Conservation (phyloP, 2,329 filamentous ascomycete genomes). For the Pseudocercospora cruenta region DNA sequence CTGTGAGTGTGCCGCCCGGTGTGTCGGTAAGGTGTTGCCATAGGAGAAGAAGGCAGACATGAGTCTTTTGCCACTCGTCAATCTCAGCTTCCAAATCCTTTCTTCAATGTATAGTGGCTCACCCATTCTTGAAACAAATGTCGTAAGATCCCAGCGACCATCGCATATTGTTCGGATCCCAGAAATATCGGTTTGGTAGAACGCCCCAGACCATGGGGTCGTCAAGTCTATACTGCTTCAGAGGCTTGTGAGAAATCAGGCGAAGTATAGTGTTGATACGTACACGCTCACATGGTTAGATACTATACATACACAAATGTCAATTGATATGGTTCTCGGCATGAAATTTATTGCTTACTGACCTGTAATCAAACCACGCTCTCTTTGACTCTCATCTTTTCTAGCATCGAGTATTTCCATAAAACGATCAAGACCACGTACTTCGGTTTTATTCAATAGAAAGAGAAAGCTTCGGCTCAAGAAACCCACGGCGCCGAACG, state of each 20-base stretch:
- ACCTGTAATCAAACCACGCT: constrained; percentile 84
- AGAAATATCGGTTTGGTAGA: constrained; percentile 73
- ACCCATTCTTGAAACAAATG: constrained; percentile 91
- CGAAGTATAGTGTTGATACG: constrained; percentile 49
- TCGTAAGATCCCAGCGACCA: constrained; percentile 94
- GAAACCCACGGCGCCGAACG: constrained; percentile 73
- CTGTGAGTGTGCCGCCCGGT: constrained; percentile 76
- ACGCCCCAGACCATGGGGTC: constrained; percentile 94
- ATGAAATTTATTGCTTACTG: constrained; percentile 31
- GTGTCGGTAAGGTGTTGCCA: constrained; percentile 88
- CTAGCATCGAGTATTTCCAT: constrained; percentile 75
- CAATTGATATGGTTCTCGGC: neutral
- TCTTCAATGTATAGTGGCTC: neutral
- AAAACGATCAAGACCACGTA: constrained; percentile 76
- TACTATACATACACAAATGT: constrained; percentile 54
- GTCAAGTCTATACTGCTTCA: constrained; percentile 67
- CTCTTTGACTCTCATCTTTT: constrained; percentile 65
- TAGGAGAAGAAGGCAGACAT: constrained; percentile 80
- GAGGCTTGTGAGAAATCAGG: constrained; percentile 6
- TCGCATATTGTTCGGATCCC: constrained; percentile 74
- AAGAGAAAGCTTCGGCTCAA: constrained; percentile 76
- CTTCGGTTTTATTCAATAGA: constrained; percentile 73
- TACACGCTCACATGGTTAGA: constrained; percentile 90
- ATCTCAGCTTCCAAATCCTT: constrained; percentile 21
- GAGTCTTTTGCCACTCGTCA: constrained; percentile 51